Percentiles rank a stretch among this genome's conserved stretches.
phyloP scores from a whole-genome alignment of 2,329 filamentous ascomycete species.

The Cytospora leucostoma region DNA sequence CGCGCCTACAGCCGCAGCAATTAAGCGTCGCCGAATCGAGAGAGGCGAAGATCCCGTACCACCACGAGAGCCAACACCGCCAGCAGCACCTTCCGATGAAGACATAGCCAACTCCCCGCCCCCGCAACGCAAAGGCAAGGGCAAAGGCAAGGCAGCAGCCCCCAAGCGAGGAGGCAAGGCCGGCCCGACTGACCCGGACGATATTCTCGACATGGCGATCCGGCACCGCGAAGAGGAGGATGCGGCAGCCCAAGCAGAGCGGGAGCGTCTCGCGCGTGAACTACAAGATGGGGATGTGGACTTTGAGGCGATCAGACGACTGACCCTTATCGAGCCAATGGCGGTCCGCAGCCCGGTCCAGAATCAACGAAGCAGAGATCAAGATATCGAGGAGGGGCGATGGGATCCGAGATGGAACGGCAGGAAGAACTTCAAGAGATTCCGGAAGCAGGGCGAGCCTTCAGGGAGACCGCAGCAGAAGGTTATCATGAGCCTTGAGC shows the following conservation, averaged over 20 bases:
- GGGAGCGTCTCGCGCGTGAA: conserved; percentile 50
- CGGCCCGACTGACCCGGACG: conserved; percentile 42
- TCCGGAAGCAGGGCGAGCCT: conserved; percentile 60
- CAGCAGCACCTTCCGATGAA: conserved; percentile 29
- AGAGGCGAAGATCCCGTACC: conserved; percentile 52
- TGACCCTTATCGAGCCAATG: conserved; percentile 78
- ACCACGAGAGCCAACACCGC: conserved; percentile 34
- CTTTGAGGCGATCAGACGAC: conserved; percentile 69
- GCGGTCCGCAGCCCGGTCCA: conserved; percentile 52
- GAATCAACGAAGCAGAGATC: conserved; percentile 46
- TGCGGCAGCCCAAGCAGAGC: conserved; percentile 57
- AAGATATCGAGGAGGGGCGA: conserved; percentile 55
- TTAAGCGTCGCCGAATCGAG: conserved; percentile 76
- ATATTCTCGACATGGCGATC: conserved; percentile 68
- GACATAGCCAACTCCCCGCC: conserved; percentile 28
- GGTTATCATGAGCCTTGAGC: conserved; percentile 70
- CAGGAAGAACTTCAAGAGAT: conserved; percentile 93
- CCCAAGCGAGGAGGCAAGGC: conserved; percentile 41
- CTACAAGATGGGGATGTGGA: conserved; percentile 65
- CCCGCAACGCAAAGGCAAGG: conserved; percentile 27
- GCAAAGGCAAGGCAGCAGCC: conserved; percentile 46
- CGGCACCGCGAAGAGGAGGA: conserved; percentile 66
- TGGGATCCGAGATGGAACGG: conserved; percentile 95
- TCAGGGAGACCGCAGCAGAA: conserved; percentile 36
- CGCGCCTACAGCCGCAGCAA: conserved; percentile 72